Conservation (phyloP, 495 filamentous ascomycete species). For the Durotheca rogersii region DNA sequence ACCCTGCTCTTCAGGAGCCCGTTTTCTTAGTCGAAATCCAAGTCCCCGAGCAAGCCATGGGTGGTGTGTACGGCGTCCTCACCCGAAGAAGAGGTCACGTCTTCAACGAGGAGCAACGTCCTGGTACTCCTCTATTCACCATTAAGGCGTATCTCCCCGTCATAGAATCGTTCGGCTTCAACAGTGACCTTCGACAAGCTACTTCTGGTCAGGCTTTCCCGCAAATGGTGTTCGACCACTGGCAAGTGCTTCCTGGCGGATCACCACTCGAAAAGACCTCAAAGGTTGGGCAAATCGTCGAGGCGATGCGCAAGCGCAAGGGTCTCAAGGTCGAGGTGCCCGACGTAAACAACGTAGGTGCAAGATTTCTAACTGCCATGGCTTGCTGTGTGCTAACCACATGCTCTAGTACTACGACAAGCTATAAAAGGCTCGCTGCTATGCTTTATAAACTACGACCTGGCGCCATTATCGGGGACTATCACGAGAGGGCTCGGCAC, state of each 20-base stretch:
- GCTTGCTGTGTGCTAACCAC: constrained; percentile 50
- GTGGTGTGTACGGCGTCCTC: constrained; percentile 99
- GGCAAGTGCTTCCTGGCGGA: constrained; percentile 91
- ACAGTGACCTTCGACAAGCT: constrained; percentile 87
- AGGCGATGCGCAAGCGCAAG: constrained; percentile 96
- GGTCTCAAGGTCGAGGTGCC: constrained; percentile 96
- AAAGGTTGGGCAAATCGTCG: constrained; percentile 82
- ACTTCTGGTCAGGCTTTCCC: constrained; percentile 99
- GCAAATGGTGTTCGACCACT: constrained; percentile 98
- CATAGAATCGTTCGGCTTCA: constrained; percentile 99
- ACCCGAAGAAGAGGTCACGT: constrained; percentile 98
- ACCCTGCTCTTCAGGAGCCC: constrained; percentile 89
- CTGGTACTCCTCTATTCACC: constrained; percentile 98
- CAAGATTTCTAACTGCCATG: background rate
- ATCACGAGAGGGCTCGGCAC: constrained; percentile 34
- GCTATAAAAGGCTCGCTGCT: constrained; percentile 64
- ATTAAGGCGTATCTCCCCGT: constrained; percentile 99
- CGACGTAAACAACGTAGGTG: constrained; percentile 88
- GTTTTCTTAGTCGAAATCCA: constrained; percentile 99
- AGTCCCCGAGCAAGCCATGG: constrained; percentile 98
- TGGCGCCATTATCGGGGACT: constrained; percentile 38
- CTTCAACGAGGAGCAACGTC: constrained; percentile 96
- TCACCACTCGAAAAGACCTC: constrained; percentile 82
- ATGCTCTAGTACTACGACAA: constrained; percentile 91
- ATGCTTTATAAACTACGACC: constrained; percentile 42